Evolutionary conservation across 2,329 filamentous ascomycete genomes (phyloP), one percentile per base, ranked within the genome.

Genomic region (Fusarium sambucinum): DNA sequence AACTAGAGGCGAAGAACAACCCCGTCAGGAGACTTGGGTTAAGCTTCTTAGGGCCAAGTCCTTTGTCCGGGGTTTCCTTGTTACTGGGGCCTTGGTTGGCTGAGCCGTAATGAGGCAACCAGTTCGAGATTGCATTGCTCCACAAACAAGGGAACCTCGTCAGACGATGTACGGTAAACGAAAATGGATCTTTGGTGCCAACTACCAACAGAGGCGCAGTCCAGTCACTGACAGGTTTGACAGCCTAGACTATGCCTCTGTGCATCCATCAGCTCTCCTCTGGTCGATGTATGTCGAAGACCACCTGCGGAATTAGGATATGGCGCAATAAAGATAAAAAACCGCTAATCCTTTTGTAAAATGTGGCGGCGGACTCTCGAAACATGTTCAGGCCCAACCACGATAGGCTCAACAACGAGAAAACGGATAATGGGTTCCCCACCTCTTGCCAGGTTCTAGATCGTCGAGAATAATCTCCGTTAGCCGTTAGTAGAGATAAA

Each of bases 111-210:
- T 19, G 25, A 42, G 41, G 63, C 51, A 57, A 33, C 45, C 19
- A 44, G 19, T 21, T 53, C 47, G 35, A 64, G 60, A 64, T 64
- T 65, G 29, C 54, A 47, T 19, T n/a, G 14, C 46, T 47, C 62
- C 60, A 66, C 54, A 16, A 6, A 14, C 14, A 47, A 29, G 50
- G 42, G 42, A 16, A 25, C 47, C 37, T 23, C 3, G n/a, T 27
- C 41, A 21, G 29, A 25, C 60, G 47, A 55, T 60, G 52, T 65
- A 66, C 61, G 61, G 63, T 66, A 66, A 66, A 66, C 63, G 63
- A 66, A 66, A 66, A 51, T 51, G 42, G 17, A 44, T 29, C 59
- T 33, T 57, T 42, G 48, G 42, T 10, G 12, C 32, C 32, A 53
- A 16, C 21, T 5, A 29, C 13, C 17, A 32, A 6, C 12, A 42